Conservation (phyloP, 2,329 filamentous ascomycete genomes). For the Teratosphaeriaceae sp. region DNA sequence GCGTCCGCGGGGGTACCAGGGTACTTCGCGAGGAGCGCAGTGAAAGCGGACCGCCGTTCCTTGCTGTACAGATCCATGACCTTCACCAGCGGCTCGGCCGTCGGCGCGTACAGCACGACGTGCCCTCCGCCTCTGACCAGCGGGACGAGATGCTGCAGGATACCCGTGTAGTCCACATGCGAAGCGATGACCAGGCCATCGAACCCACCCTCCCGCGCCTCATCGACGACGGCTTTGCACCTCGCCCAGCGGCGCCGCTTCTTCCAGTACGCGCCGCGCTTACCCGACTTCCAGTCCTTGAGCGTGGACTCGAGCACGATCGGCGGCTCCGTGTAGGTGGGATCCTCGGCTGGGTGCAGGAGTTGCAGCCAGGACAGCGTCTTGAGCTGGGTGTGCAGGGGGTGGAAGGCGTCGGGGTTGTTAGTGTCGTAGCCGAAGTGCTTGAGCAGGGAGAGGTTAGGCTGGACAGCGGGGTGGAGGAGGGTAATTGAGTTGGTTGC, state of each 20-base stretch:
- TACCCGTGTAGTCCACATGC: constrained; percentile 70
- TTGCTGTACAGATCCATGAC: constrained; percentile 82
- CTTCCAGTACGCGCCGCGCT: constrained; percentile 77
- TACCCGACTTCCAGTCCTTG: constrained; percentile 68
- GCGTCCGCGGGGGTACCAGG: constrained; percentile 16
- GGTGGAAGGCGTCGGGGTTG: constrained; percentile 58
- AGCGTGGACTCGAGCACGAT: constrained; percentile 55
- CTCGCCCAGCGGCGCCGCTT: constrained; percentile 80
- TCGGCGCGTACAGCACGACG: constrained; percentile 77
- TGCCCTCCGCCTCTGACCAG: constrained; percentile 76
- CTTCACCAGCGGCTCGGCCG: constrained; percentile 68
- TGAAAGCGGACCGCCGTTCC: constrained; percentile 69
- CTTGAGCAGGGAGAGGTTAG: constrained; percentile 78
- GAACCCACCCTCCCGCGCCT: constrained; percentile 67
- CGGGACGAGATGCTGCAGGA: constrained; percentile 70
- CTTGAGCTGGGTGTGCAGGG: constrained; percentile 74
- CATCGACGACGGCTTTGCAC: constrained; percentile 64
- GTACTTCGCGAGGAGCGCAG: constrained; percentile 33
- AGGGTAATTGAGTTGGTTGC: constrained; percentile 71
- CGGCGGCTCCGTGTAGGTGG: constrained; percentile 64
- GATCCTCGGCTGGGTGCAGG: constrained; percentile 67
- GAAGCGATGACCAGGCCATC: constrained; percentile 77
- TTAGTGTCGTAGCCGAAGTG: constrained; percentile 84
- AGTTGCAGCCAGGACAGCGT: constrained; percentile 90
- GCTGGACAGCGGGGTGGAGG: constrained; percentile 74